These are phyloP conservation scores for Zancudomyces culisetae DNA, from an alignment of 371 early-diverging fungal genomes.

Conservation along the genomic window DNA sequence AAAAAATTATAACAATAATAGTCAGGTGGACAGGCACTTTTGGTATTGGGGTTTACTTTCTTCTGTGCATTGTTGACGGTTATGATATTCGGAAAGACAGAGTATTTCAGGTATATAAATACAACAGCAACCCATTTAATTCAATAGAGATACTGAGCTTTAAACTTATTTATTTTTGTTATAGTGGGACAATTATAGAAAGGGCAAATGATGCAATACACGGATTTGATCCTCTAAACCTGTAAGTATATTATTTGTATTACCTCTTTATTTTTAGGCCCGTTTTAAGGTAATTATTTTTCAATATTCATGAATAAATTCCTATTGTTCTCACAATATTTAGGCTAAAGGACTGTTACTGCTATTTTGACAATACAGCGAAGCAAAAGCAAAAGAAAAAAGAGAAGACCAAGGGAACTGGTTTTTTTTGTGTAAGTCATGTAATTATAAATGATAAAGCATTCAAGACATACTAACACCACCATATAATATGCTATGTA, in stretches of 20 bases:
- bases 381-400: not conserved
- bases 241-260: not conserved
- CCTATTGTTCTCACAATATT: not conserved
- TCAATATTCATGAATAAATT: not conserved
- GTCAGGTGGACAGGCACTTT: too few species aligned
- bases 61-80: not conserved
- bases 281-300: not conserved
- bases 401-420: not conserved
- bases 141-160: not conserved
- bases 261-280: not conserved
- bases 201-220: not conserved
- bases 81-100: conserved; percentile 3
- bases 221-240: not conserved
- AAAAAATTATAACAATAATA: too few species aligned
- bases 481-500: too few species aligned
- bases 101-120: conserved; percentile 1
- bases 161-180: not conserved
- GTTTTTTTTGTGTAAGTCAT: not conserved
- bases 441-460: too few species aligned
- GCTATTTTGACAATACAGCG: not conserved
- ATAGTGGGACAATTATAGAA: conserved; percentile 2
- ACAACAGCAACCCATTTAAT: not conserved
- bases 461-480: too few species aligned
- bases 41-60: too few species aligned
- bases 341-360: not conserved